A percentile compares a stretch with the other conserved stretches of the same genome.
These are phyloP conservation scores for Coniochaeta sp. DNA, from an alignment of 2,329 filamentous ascomycete species.

Conservation along the genomic window DNA sequence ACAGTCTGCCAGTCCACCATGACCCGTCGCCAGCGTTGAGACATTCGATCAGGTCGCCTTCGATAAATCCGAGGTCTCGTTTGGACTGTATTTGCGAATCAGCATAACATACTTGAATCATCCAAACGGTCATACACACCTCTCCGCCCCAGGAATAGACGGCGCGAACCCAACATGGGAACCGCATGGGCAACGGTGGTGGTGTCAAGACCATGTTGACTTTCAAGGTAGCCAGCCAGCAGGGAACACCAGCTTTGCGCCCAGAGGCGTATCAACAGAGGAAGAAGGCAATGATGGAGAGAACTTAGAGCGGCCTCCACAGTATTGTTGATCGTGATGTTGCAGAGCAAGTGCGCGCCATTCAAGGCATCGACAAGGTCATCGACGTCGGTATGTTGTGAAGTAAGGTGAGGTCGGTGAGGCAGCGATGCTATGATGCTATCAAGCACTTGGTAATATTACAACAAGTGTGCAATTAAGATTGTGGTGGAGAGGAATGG, in stretches of 20 bases:
- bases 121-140: conserved; percentile 28
- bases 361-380: not conserved
- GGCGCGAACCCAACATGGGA: conserved; percentile 87
- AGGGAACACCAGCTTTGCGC: not conserved
- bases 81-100: conserved; percentile 56
- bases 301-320: not conserved
- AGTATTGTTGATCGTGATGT: not conserved
- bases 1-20: conserved; percentile 95
- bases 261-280: not conserved
- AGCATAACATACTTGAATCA: conserved; percentile 9
- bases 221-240: not conserved
- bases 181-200: conserved; percentile 62
- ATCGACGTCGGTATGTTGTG: not conserved
- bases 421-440: not conserved
- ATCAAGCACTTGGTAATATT: not conserved
- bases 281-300: not conserved
- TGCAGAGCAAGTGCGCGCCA: not conserved
- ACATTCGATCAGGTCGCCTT: conserved; percentile 96
- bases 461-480: not conserved
- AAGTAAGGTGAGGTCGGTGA: not conserved
- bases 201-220: conserved; percentile 45
- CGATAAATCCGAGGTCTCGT: conserved; percentile 91
- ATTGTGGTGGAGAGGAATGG: not conserved
- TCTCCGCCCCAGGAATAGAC: conserved; percentile 93
- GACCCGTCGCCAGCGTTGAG: conserved; percentile 95